A percentile compares a stretch with the other conserved stretches of the same genome.
These are phyloP conservation scores for Lepidium sativum DNA, from an alignment of 345 rosid species.

Conservation along the genomic window DNA sequence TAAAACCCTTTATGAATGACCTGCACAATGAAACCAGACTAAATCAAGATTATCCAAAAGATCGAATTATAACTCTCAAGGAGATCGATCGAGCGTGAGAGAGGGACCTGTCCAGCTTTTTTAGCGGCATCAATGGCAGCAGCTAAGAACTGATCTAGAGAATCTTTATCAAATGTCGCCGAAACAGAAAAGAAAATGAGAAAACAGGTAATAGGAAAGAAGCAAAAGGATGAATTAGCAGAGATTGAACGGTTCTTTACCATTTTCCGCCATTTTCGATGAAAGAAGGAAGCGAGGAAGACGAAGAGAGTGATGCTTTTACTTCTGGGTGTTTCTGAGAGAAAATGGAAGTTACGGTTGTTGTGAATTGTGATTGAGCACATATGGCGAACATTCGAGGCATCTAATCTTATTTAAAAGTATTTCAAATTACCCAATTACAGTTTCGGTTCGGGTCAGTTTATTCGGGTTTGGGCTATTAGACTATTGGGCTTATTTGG, in stretches of 20 bases:
- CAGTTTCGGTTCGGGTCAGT: background rate
- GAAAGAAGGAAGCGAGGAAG: background rate
- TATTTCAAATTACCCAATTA: background rate
- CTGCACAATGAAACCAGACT: conserved; percentile 25
- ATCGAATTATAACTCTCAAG: background rate
- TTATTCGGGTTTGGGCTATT: background rate
- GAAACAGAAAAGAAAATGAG: background rate
- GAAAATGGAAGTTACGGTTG: background rate
- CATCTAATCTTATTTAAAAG: background rate
- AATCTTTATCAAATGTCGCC: conserved; percentile 33
- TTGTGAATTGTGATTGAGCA: background rate
- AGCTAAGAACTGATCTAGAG: conserved; percentile 43
- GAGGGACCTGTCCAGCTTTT: conserved; percentile 67
- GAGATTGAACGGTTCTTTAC: conserved; percentile 21
- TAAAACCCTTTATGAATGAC: conserved; percentile 72
- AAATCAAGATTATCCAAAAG: background rate
- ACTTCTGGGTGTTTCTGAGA: conserved; percentile 3
- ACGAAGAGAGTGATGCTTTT: background rate
- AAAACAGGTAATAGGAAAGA: background rate
- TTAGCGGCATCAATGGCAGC: conserved; percentile 88
- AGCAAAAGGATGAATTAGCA: too few species aligned
- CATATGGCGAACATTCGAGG: background rate
- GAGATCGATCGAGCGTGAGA: background rate
- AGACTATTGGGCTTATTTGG: background rate
- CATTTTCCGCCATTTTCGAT: conserved; percentile 44